Evolutionary conservation across 371 early-diverging fungal genomes (phyloP).

Genomic region (Mucor irregularis): DNA sequence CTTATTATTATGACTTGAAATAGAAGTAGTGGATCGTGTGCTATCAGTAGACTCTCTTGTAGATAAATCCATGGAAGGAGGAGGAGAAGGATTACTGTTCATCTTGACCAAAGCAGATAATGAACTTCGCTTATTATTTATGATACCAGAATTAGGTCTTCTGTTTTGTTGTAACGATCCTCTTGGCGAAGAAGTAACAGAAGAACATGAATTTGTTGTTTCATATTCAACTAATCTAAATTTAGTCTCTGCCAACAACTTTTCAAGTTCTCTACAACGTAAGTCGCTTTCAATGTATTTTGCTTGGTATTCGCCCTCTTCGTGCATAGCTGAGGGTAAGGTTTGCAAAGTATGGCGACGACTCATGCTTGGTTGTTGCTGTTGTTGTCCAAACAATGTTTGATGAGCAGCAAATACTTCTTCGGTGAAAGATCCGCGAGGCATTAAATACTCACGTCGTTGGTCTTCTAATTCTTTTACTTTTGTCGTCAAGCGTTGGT

Average conservation of each 20-base stretch:
- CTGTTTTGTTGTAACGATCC: slow-evolving; percentile 26
- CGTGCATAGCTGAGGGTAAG: not conserved
- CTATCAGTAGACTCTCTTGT: slow-evolving; percentile 41
- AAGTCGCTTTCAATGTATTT: slow-evolving; percentile 50
- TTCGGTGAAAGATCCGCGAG: slow-evolving; percentile 45
- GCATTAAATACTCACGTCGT: slow-evolving; percentile 43
- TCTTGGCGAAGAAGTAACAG: slow-evolving; percentile 18
- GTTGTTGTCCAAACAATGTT: slow-evolving; percentile 28
- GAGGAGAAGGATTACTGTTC: slow-evolving; percentile 19
- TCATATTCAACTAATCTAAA: slow-evolving; percentile 43
- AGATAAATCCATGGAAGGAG: slow-evolving; percentile 15
- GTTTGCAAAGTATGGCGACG: slow-evolving; percentile 28
- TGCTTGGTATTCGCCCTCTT: slow-evolving; percentile 29
- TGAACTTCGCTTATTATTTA: slow-evolving; percentile 32
- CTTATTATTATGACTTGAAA: slow-evolving; percentile 26
- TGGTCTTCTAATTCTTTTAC: slow-evolving; percentile 42
- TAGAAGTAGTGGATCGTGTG: slow-evolving; percentile 25
- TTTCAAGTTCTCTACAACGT: slow-evolving; percentile 51
- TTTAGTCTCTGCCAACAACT: slow-evolving; percentile 49
- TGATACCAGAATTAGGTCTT: slow-evolving; percentile 25
- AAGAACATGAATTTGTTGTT: slow-evolving; percentile 5
- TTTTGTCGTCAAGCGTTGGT: slow-evolving; percentile 20
- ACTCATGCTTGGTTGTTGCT: slow-evolving; percentile 3
- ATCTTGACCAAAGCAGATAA: slow-evolving; percentile 30
- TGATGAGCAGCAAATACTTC: slow-evolving; percentile 49